Percentiles rank a stretch among this genome's conserved stretches.
Evolutionary conservation across 2,329 filamentous ascomycete species (phyloP).

Genomic region (Trichoderma afroharzianum): DNA sequence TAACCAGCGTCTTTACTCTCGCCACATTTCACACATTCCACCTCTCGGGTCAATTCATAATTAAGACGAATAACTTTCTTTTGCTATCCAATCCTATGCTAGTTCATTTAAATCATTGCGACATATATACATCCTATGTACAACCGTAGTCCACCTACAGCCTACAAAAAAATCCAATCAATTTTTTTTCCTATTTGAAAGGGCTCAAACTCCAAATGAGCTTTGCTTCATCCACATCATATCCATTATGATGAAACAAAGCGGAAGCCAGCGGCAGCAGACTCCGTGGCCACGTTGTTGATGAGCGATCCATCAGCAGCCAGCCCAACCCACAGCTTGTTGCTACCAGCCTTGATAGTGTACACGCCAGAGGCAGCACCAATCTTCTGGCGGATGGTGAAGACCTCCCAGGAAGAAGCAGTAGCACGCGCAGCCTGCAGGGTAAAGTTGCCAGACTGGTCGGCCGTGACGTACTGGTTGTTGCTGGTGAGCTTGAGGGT

Average conservation of each 20-base stretch:
- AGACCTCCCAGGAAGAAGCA: conserved; percentile 23
- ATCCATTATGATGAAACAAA: conserved; percentile 11
- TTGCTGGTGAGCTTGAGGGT: conserved; percentile 18
- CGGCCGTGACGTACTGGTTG: conserved; percentile 23
- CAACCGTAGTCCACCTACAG: not conserved
- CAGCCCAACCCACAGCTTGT: conserved; percentile 22
- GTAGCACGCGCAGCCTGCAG: conserved; percentile 20
- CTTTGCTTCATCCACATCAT: not conserved
- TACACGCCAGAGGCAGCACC: conserved; percentile 22
- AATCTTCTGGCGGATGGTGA: conserved; percentile 23
- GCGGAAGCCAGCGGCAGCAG: conserved; percentile 19
- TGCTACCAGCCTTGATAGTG: conserved; percentile 25
- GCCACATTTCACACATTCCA: not conserved
- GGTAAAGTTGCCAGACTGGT: conserved; percentile 20
- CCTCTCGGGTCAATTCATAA: not conserved
- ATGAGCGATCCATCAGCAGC: conserved; percentile 21
- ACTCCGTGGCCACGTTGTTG: conserved; percentile 22
- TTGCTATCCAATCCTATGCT: not conserved
- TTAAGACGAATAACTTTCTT: not conserved
- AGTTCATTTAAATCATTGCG: not conserved
- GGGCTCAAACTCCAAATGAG: not conserved
- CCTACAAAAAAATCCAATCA: not conserved
- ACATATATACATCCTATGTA: conserved; percentile 2
- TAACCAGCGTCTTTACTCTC: not conserved
- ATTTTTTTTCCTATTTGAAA: not conserved